phyloP scores from a whole-genome alignment of 306 rosid genomes.

The Sicyos edulis region DNA sequence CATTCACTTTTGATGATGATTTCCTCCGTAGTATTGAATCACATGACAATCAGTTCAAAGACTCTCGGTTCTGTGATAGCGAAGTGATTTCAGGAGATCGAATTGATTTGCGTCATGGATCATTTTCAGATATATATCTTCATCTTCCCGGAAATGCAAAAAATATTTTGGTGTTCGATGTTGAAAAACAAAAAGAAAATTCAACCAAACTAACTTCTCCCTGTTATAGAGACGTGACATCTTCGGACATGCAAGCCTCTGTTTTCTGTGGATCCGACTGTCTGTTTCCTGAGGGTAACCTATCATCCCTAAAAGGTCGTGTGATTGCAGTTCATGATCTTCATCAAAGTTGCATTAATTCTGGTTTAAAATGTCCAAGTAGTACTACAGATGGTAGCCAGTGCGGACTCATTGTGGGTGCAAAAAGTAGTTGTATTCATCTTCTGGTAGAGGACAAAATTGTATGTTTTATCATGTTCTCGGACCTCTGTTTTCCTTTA shows the following conservation, averaged over 20 bases:
- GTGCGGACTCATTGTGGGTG: constrained; percentile 34
- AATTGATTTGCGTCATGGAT: constrained; percentile 25
- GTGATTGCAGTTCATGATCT: constrained; percentile 48
- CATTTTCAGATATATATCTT: constrained; percentile 57
- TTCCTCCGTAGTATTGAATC: constrained; percentile 29
- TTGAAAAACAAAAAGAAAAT: constrained; percentile 28
- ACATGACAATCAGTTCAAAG: constrained; percentile 24
- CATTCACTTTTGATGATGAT: constrained; percentile 45
- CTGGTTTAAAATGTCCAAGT: constrained; percentile 35
- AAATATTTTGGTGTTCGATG: constrained; percentile 30
- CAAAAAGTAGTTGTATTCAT: constrained; percentile 59
- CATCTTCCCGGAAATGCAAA: constrained; percentile 43
- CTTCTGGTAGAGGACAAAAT: constrained; percentile 46
- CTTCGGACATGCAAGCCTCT: constrained; percentile 1
- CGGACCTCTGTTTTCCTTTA: constrained; percentile 19
- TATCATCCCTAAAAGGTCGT: constrained; percentile 48
- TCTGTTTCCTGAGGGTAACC: constrained; percentile 67
- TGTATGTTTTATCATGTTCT: constrained; percentile 36
- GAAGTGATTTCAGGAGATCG: constrained; percentile 30
- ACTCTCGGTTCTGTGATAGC: constrained; percentile 27
- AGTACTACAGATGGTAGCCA: constrained; percentile 30
- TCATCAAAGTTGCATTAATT: constrained; percentile 31
- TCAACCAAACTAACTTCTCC: constrained; percentile 29
- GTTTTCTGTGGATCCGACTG: constrained; percentile 28
- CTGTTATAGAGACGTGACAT: constrained; percentile 18